Conservation (phyloP, 139 green algal genomes). For the Haematococcus sp. region DNA sequence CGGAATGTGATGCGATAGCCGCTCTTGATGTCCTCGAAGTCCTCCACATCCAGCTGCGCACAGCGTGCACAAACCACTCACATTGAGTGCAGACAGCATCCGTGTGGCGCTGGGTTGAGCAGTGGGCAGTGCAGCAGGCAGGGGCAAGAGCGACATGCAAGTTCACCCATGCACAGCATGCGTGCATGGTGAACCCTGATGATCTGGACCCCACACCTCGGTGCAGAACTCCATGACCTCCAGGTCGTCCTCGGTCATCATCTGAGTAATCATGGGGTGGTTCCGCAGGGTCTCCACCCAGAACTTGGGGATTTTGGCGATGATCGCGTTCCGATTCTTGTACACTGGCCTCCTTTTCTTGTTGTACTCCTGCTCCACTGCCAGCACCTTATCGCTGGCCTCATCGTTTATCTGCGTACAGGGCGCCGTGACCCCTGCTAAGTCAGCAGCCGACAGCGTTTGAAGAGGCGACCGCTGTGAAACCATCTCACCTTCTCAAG, state of each 20-base stretch:
- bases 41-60: conserved; percentile 52
- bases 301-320: conserved; percentile 28
- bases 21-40: conserved; percentile 67
- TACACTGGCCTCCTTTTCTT: conserved; percentile 52
- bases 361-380: conserved; percentile 72
- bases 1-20: conserved; percentile 61
- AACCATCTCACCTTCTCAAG: conserved; percentile 30
- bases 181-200: not conserved
- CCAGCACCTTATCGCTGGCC: conserved; percentile 61
- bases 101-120: no score
- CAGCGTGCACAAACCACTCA: not conserved
- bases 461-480: no score
- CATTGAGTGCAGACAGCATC: not conserved
- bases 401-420: conserved; percentile 50
- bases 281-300: conserved; percentile 28
- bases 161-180: not conserved
- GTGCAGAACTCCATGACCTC: conserved; percentile 45
- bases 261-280: conserved; percentile 37
- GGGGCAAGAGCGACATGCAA: not conserved
- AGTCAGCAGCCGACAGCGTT: not conserved
- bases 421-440: not conserved
- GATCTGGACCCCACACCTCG: conserved; percentile 30
- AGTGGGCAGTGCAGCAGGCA: not conserved
- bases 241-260: conserved; percentile 53
- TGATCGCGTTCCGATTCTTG: conserved; percentile 31